phyloP scores from a whole-genome alignment of 1,284 basidiomycete species.

The Vanrija pseudolonga region DNA sequence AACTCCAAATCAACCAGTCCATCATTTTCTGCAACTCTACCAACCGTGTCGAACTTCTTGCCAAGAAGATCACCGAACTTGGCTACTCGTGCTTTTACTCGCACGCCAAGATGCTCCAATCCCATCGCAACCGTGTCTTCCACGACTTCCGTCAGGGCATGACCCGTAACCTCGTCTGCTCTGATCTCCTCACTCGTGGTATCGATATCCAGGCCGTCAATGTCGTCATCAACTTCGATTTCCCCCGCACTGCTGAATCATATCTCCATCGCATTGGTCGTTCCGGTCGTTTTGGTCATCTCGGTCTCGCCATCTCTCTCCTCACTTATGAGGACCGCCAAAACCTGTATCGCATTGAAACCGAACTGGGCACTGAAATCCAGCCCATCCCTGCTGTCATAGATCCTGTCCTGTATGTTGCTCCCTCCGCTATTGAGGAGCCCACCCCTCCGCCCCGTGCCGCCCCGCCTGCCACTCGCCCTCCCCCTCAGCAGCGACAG shows the following conservation, averaged over 20 bases:
- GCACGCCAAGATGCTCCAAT: conserved; percentile 98
- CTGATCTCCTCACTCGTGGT: conserved; percentile 92
- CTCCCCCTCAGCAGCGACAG: conserved; percentile 10
- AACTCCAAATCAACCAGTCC: conserved; percentile 98
- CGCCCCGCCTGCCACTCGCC: conserved; percentile 11
- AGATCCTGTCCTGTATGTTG: conserved; percentile 89
- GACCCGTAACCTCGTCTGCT: conserved; percentile 96
- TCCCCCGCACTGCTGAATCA: conserved; percentile 97
- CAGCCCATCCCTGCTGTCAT: conserved; percentile 89
- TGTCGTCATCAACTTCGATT: conserved; percentile 99
- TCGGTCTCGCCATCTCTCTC: conserved; percentile 94
- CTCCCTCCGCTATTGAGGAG: conserved; percentile 48
- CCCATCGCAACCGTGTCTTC: conserved; percentile 97
- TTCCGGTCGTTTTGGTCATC: conserved; percentile 93
- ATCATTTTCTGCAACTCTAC: conserved; percentile 99
- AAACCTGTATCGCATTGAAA: conserved; percentile 96
- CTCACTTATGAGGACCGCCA: conserved; percentile 96
- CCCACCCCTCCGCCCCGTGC: conserved; percentile 15
- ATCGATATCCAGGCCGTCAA: conserved; percentile 99
- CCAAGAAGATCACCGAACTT: conserved; percentile 98
- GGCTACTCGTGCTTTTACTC: conserved; percentile 99
- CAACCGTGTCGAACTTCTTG: conserved; percentile 96
- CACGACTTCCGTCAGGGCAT: conserved; percentile 99
- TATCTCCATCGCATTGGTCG: conserved; percentile 89
- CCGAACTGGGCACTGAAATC: conserved; percentile 97